Evolutionary conservation across 768 basidiomycete genomes (phyloP), one percentile per base, ranked within the genome.

Genomic region (Lactifluus rugatus): DNA sequence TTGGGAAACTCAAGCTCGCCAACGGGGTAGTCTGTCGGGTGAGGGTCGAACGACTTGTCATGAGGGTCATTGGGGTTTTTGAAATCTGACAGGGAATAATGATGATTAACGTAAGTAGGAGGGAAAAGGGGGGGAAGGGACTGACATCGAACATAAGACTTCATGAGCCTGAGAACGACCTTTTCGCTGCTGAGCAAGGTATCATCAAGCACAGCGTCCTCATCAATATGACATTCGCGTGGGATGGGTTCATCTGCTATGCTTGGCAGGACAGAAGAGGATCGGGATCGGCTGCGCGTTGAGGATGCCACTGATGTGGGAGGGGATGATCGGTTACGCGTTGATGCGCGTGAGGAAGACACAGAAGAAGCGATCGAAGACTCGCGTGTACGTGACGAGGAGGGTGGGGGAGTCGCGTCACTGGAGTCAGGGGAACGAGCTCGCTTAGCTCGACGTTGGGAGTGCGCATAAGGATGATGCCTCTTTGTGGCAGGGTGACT

Each of bases 1-100:
- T 88, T 90, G 23, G 89, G 89, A 67, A 89, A 91, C 68, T 91
- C 87, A 48, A 93, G 73, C 64, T 87, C 84, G 34, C 77, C 80
- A 2, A 76, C 72, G n/a, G 89, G 89, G 65, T 81, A 81, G 54
- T 76, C 63, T 2, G 68, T 79, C 4, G 78, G 77, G 51, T 82
- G 74, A 2, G 82, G 81, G 42, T 86, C 78, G 64, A 87, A 92
- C 0, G 77, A 76, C 63, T 58, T 77, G 70, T 91, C 87, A 16
- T 71, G 66, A 8, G 80, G 78, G 67, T 91, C 81, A 37, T 78
- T 67, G 5, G 76, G 82, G 65, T 92, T 88, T 58, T 67, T 75
- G 65, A 92, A 92, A 69, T 84, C 89, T 92, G 36, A 10, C 26
- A 1, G 31, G 17, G 39, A 28, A 17, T 25, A 31, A 34, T 3